phyloP scores from a whole-genome alignment of 225 moss, liverwort and hornwort genomes.

The Pseudisothecium myosuroides region DNA sequence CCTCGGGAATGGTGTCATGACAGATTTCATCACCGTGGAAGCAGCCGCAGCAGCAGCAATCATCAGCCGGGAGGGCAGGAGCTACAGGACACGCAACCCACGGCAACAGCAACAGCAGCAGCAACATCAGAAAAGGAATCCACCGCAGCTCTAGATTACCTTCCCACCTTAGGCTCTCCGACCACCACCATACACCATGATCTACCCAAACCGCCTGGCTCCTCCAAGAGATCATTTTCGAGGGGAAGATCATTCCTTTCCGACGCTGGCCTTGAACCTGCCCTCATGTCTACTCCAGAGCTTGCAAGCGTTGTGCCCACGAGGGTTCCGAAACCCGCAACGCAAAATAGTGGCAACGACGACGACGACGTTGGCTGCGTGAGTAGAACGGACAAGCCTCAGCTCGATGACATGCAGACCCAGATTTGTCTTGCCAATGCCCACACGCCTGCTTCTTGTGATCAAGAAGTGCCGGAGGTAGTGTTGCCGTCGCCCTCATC shows the following conservation, averaged over 20 bases:
- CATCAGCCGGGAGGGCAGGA: constrained; percentile 27
- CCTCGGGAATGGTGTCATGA: constrained; percentile 42
- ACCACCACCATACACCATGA: constrained; percentile 21
- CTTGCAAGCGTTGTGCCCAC: background rate
- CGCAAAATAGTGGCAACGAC: background rate
- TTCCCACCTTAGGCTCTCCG: background rate
- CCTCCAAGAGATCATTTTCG: constrained; percentile 9
- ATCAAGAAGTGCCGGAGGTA: constrained; percentile 27
- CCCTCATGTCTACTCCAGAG: constrained; percentile 28
- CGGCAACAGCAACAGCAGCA: background rate
- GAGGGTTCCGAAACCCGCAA: constrained; percentile 2
- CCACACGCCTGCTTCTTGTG: constrained; percentile 13
- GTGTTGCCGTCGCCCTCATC: background rate
- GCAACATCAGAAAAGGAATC: background rate
- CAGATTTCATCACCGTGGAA: constrained; percentile 14
- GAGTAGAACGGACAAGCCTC: background rate
- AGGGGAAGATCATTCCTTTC: background rate
- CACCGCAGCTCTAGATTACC: background rate
- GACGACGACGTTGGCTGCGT: background rate
- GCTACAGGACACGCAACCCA: background rate
- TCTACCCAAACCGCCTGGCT: constrained; percentile 11
- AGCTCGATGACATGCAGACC: constrained; percentile 47
- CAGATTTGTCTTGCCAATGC: constrained; percentile 1
- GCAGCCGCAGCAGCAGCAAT: background rate
- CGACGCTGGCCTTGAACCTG: background rate